These are phyloP conservation scores for Tetradesmus lagerheimii DNA, from an alignment of 139 green algal genomes.

Conservation along the genomic window DNA sequence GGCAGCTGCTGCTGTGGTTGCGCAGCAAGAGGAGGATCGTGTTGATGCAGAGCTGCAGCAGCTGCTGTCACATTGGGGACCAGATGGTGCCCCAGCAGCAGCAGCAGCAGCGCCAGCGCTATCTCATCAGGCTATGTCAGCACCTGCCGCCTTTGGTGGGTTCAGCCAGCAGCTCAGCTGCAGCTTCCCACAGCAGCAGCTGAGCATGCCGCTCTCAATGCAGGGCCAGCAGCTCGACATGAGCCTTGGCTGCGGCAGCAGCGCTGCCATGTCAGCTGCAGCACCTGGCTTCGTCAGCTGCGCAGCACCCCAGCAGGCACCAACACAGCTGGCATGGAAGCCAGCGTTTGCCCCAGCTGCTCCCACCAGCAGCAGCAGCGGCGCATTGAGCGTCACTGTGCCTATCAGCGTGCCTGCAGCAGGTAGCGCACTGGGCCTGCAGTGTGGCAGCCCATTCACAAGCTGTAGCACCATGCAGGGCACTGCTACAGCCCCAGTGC, in stretches of 20 bases:
- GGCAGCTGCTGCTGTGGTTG: neutral
- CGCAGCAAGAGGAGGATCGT: neutral
- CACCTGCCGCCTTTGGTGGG: neutral
- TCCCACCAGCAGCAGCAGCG: neutral
- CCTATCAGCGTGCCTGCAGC: neutral
- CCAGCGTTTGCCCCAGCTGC: neutral
- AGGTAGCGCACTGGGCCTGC: neutral
- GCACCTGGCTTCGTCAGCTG: neutral
- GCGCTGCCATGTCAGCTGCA: too few species aligned
- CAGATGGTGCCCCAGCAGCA: neutral
- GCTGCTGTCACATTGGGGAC: neutral
- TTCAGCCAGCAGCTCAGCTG: neutral
- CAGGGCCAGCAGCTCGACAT: neutral
- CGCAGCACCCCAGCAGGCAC: neutral
- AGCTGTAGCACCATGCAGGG: constrained; percentile 2
- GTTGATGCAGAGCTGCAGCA: neutral
- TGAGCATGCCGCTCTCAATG: neutral
- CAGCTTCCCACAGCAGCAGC: neutral
- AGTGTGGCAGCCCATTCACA: neutral
- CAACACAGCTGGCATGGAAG: too few species aligned
- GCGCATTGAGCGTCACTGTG: neutral
- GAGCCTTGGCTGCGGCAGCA: neutral
- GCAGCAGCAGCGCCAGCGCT: neutral
- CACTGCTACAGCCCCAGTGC: neutral
- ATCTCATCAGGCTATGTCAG: neutral